A percentile compares a stretch with the other conserved stretches of the same genome.
Evolutionary conservation across 2,329 filamentous ascomycete species (phyloP).

Genomic region (Penicillium sp.): DNA sequence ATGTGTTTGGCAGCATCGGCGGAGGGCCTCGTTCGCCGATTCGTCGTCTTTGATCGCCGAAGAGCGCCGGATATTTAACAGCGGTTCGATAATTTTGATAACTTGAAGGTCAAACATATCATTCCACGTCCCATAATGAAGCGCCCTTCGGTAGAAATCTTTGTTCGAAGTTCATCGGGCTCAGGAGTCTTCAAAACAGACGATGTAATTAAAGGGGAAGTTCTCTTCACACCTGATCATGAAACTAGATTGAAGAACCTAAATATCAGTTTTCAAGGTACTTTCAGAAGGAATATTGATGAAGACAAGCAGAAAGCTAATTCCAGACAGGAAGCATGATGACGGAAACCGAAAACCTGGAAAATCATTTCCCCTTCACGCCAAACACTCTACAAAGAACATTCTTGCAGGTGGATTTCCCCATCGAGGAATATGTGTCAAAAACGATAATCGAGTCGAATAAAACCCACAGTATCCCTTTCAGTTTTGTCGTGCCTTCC

Average conservation of each 20-base stretch:
- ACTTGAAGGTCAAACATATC: not conserved
- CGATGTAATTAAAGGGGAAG: constrained; percentile 14
- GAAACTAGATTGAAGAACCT: not conserved
- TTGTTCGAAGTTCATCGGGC: not conserved
- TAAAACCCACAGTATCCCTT: constrained; percentile 10
- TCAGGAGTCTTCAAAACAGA: constrained; percentile 10
- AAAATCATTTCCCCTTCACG: constrained; percentile 18
- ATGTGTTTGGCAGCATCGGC: not conserved
- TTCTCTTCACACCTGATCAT: constrained; percentile 10
- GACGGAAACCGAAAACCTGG: constrained; percentile 16
- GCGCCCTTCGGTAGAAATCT: not conserved
- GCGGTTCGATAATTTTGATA: not conserved
- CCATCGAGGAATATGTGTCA: not conserved
- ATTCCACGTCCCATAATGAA: constrained; percentile 2
- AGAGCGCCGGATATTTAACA: not conserved
- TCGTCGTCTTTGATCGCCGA: not conserved
- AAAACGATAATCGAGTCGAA: not conserved
- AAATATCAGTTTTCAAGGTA: constrained; percentile 12
- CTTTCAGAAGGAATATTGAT: too few relatives aligned
- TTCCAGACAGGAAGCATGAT: constrained; percentile 11
- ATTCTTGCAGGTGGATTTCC: constrained; percentile 20
- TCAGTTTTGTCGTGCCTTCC: constrained; percentile 21
- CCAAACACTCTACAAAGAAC: constrained; percentile 1
- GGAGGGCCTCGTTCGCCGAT: not conserved
- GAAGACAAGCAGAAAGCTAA: not conserved